Base-by-base conservation (phyloP, 106 monocot genomes). In the Platanthera zijinensis region DNA sequence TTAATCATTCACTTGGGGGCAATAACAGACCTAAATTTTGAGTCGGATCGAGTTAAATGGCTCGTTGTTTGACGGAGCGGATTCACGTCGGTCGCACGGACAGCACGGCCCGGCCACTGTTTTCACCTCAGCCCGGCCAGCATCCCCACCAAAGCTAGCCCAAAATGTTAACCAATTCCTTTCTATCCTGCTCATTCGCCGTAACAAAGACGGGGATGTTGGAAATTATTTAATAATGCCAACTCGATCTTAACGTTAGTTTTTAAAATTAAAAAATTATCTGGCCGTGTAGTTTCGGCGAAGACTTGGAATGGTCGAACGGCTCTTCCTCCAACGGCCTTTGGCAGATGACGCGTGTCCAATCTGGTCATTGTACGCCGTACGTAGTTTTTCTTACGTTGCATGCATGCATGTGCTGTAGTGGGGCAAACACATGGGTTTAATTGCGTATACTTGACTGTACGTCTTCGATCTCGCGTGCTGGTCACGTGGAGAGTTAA, bases 351-450 rank as follows among this genome's bases (percentile, higher is more conserved):
- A 61, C 59, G 21, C 59, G 59, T 61, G 59, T 61, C 8, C 6
- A 7, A 2, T 21, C 59, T 39, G 18, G n/a, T 1, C 18, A 61
- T 6, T 61, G 8, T 61, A 61, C 59, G 39, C 21, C 59, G 7
- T 18, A 61, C 7, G 59, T 61, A 61, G 59, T 61, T 61, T 61
- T 39, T 18, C 59, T 61, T 61, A 61, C 39, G 39, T 61, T 61
- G 19, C 59, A 61, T 61, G 59, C 59, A 61, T 61, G 59, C 59
- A 61, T 61, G 59, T 61, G 19, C 6, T 57, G 57, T 57, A 14
- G 57, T 6, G 57, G 6, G 17, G 15, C 57, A 7, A 19, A 61
- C 21, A 19, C 19, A 61, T 39, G 39, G 39, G 39, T 21, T n/a
- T n/a, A 21, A n/a, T 21, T 61, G 21, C 59, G 59, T 61, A 61